Base-by-base conservation (phyloP, 2,329 filamentous ascomycete species). In the Diplocarpon rosae region DNA sequence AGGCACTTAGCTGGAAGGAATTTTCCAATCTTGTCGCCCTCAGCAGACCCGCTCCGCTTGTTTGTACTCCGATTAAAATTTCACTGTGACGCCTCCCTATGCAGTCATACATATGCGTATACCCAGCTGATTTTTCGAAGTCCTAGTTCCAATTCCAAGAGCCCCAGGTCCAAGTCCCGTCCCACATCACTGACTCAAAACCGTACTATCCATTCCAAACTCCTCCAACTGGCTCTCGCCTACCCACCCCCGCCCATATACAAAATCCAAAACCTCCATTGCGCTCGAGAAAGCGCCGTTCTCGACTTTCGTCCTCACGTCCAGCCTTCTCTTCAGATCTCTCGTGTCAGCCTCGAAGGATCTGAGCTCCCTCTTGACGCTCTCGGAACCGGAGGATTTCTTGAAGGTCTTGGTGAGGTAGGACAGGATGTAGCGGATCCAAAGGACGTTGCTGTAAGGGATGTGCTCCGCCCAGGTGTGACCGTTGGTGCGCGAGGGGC, bases 391-490 rank as follows among this genome's bases (percentile, higher is more conserved):
- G 6, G 20, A 24, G 20, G 38, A 32, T 34, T 39, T 38, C 13
- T 46, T 46, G 29, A 50, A 52, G 3, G 43, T 17, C 9, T 45
- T 43, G 29, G 45, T 78, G 60, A 58, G 49, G 58, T 77, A 78
- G 30, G 67, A 63, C 53, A 78, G 78, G 5, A 79, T 63, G 50
- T 80, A 81, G 2, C 75, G 72, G 34, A 82, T 66, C 78, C 78
- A 82, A 14, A 82, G 63, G 1, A 80, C 75, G 50, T 82, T 82
- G 4, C 74, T 79, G 58, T 80, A 81, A 1, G 78, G 75, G 24
- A 68, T 68, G 51, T 73, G 71, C 1, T 62, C 66, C 5, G 65
- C 59, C 78, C 78, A 82, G 1, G 67, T 65, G 3, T 46, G 49
- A 12, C 41, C 36, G 31, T 47, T 46, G 15, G 11, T 39, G 28